These are phyloP conservation scores for Candida dajiaensis DNA, from an alignment of 805 yeast species.

Conservation along the genomic window DNA sequence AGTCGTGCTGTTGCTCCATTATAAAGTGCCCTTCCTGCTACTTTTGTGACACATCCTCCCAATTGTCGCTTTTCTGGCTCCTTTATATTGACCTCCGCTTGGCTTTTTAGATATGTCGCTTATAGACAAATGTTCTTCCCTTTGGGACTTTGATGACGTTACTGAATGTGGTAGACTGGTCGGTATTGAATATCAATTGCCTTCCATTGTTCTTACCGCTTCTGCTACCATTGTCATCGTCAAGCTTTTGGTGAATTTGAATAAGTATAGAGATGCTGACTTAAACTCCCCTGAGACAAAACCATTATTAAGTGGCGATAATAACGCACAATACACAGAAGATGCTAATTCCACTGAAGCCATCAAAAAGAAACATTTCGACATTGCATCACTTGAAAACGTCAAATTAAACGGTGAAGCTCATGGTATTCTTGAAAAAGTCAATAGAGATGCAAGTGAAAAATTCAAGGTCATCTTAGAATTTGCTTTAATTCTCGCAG, in stretches of 20 bases:
- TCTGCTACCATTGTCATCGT: constrained; percentile 14
- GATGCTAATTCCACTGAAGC: not conserved
- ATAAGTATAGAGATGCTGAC: not conserved
- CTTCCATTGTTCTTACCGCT: constrained; percentile 27
- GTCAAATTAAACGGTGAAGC: constrained; percentile 55
- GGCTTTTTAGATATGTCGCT: not conserved
- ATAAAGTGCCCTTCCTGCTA: not conserved
- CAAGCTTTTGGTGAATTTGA: constrained; percentile 8
- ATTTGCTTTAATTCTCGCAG: constrained; percentile 36
- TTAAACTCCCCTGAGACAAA: not conserved
- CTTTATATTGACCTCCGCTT: not conserved
- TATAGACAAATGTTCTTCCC: not conserved
- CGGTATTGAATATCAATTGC: constrained; percentile 33
- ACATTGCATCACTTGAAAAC: constrained; percentile 48
- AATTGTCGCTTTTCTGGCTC: not conserved
- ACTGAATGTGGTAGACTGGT: constrained; percentile 43
- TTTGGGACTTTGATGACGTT: constrained; percentile 61
- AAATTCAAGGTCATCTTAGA: constrained; percentile 48
- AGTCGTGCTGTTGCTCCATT: not conserved
- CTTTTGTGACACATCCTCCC: not conserved
- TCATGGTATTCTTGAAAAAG: constrained; percentile 44
- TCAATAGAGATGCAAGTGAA: constrained; percentile 47
- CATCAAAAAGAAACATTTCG: constrained; percentile 46
- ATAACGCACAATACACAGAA: constrained; percentile 2
- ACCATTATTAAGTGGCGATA: constrained; percentile 10